Conservation (phyloP, 495 filamentous ascomycete genomes). For the Daldinia childiae region DNA sequence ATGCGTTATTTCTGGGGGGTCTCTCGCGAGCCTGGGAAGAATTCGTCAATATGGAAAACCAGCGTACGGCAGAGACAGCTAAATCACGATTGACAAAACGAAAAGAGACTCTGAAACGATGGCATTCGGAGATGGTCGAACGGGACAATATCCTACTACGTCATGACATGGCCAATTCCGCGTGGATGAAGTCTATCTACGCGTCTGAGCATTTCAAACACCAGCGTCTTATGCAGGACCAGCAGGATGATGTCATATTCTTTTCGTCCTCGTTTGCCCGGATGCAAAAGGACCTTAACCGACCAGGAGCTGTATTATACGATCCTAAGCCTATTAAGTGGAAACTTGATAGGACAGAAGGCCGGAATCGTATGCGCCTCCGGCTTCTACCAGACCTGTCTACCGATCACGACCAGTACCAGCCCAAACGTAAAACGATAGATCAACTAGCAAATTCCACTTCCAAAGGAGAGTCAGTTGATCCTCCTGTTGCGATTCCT, state of each 20-base stretch:
- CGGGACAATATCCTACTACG: conserved; percentile 75
- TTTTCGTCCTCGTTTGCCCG: conserved; percentile 75
- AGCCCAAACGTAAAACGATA: conserved; percentile 77
- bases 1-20: conserved; percentile 78
- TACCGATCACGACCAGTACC: conserved; percentile 75
- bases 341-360: conserved; percentile 95
- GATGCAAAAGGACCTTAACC: conserved; percentile 75
- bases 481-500: conserved; percentile 26
- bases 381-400: conserved; percentile 81
- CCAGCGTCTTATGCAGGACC: conserved; percentile 85
- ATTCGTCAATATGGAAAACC: conserved; percentile 83
- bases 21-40: conserved; percentile 84
- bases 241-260: conserved; percentile 85
- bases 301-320: conserved; percentile 81
- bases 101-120: conserved; percentile 81
- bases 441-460: conserved; percentile 45
- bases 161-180: conserved; percentile 82
- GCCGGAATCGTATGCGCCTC: conserved; percentile 91
- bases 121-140: conserved; percentile 72
- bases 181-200: conserved; percentile 95
- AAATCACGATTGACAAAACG: conserved; percentile 74
- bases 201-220: conserved; percentile 90
- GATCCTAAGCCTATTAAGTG: conserved; percentile 73
- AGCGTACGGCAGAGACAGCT: conserved; percentile 74
- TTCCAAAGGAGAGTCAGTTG: conserved; percentile 56